Base-by-base conservation (phyloP, 345 rosid genomes). In the Odontarrhena argentea region DNA sequence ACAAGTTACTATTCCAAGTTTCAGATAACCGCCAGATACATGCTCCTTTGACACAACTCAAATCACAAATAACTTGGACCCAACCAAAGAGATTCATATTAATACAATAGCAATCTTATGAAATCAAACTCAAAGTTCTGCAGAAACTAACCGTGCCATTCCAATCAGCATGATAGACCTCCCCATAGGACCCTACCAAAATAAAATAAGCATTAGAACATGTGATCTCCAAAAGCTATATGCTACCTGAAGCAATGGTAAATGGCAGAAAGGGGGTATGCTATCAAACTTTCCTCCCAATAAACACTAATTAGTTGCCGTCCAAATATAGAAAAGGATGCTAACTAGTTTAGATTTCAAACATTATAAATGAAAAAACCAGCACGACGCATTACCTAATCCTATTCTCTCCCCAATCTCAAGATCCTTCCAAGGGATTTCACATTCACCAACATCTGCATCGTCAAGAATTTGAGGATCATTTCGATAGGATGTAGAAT, bases 81-180 rank as follows among this genome's bases (percentile, higher is more conserved):
- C 41, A 61, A 13, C 32, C 65, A 50, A 48, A 35, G 18, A 61
- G 47, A 34, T 41, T 3, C 12, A 70, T 53, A 8, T 32, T 58
- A 40, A 37, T 59, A 59, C 6, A 37, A n/a, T 30, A 54, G 22
- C 47, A 51, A 53, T 75, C 42, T 68, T 40, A 42, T 41, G 25
- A 74, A 41, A 10, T 52, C 60, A 53, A 65, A 12, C 26, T 14
- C 26, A 62, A 71, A 47, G 69, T 44, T 45, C 60, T 48, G 41
- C 28, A 76, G 11, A 69, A 78, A 79, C 96, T 80, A 77, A 95
- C 99, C 84, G 87, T 95, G 86, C 96, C 96, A 78, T 91, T 84
- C 96, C 96, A 89, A 65, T 95, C 99, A 70, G 99, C 99, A 74
- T 74, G 84, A 74, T 89, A 95, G 74, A 95, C 99, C 84, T 95